Conservation (phyloP, 805 yeast species). For the Metschnikowia matae region DNA sequence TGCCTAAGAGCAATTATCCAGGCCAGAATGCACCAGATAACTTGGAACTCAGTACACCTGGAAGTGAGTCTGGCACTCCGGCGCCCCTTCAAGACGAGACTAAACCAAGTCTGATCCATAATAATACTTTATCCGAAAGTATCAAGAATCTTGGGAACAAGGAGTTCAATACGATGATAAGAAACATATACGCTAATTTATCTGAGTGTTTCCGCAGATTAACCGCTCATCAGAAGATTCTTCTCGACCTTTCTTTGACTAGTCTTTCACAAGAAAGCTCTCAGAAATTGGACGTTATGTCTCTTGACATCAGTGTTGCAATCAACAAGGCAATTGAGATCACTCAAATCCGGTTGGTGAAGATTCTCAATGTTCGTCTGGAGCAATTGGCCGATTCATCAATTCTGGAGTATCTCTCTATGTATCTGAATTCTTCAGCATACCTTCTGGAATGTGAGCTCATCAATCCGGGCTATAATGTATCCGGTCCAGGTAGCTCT, state of each 20-base stretch:
- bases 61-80: neutral
- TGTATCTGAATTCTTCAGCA: slow-evolving; percentile 61
- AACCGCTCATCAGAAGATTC: slow-evolving; percentile 70
- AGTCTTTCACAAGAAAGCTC: slow-evolving; percentile 23
- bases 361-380: slow-evolving; percentile 71
- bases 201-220: slow-evolving; percentile 73
- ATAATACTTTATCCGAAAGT: slow-evolving; percentile 27
- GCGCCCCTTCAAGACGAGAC: slow-evolving; percentile 4
- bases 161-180: slow-evolving; percentile 72
- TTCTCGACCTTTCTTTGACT: slow-evolving; percentile 62
- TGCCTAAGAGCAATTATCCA: slow-evolving; percentile 8
- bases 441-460: slow-evolving; percentile 82
- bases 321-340: slow-evolving; percentile 65
- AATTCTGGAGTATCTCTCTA: slow-evolving; percentile 57
- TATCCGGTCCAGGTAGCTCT: slow-evolving; percentile 45
- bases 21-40: neutral
- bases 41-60: neutral
- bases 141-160: slow-evolving; percentile 65
- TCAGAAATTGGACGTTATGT: slow-evolving; percentile 41
- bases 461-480: slow-evolving; percentile 63
- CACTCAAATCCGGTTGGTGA: slow-evolving; percentile 72
- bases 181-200: slow-evolving; percentile 54
- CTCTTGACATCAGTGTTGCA: slow-evolving; percentile 62
- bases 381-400: slow-evolving; percentile 60
- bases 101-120: slow-evolving; percentile 7